Conservation (phyloP, 2,329 filamentous ascomycete genomes). For the Epichloe uncinata region DNA sequence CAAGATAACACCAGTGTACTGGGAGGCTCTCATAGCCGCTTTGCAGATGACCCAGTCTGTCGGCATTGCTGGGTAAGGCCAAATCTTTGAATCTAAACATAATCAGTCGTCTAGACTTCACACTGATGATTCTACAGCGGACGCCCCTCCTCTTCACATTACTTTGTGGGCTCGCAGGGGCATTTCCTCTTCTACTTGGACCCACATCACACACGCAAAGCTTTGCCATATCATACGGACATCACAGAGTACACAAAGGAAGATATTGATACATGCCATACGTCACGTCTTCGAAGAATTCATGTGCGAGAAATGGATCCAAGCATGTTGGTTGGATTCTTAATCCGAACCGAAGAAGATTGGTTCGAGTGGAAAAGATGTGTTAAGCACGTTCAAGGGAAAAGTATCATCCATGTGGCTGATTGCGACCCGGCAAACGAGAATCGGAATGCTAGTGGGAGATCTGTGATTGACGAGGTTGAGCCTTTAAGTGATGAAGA, state of each 20-base stretch:
- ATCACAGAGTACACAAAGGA: conserved; percentile 48
- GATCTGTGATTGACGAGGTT: conserved; percentile 75
- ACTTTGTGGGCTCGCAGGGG: conserved; percentile 49
- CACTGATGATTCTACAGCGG: conserved; percentile 42
- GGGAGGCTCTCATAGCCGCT: conserved; percentile 77
- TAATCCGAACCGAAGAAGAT: conserved; percentile 71
- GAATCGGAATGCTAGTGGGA: conserved; percentile 43
- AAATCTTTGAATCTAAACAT: background rate
- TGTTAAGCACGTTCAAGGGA: conserved; percentile 65
- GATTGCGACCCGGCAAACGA: conserved; percentile 49
- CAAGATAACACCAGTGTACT: conserved; percentile 87
- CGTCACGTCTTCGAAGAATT: conserved; percentile 66
- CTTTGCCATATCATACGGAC: conserved; percentile 49
- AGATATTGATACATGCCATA: conserved; percentile 77
- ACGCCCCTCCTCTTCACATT: conserved; percentile 73
- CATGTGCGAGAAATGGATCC: conserved; percentile 91
- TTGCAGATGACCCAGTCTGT: conserved; percentile 87
- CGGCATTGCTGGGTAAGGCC: conserved; percentile 75
- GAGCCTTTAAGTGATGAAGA: conserved; percentile 71
- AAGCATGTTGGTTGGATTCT: conserved; percentile 90
- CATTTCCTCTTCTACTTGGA: conserved; percentile 87
- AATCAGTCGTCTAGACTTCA: background rate
- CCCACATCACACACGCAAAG: conserved; percentile 72
- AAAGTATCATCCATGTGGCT: conserved; percentile 74
- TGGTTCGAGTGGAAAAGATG: conserved; percentile 71